phyloP scores from a whole-genome alignment of 202 grass and related monocot genomes.

The Hordeum pubiflorum region DNA sequence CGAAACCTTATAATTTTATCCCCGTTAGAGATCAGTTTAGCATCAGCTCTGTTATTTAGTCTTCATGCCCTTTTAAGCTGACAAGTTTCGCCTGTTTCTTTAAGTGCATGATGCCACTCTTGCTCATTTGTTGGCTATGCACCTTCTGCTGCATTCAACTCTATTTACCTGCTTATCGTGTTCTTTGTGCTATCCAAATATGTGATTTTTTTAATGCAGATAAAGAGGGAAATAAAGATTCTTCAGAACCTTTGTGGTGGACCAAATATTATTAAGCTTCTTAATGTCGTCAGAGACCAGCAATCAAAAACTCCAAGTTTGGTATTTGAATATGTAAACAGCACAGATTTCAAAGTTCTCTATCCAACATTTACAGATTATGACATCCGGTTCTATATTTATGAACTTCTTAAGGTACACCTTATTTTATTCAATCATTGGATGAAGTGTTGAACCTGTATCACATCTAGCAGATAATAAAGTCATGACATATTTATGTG shows the following conservation, averaged over 20 bases:
- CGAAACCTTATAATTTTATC: neutral
- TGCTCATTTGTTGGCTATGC: neutral
- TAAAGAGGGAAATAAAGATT: conserved; percentile 81
- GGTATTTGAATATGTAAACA: conserved; percentile 77
- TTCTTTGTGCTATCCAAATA: conserved; percentile 4
- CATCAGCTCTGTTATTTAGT: conserved; percentile 6
- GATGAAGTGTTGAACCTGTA: neutral
- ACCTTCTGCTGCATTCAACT: neutral
- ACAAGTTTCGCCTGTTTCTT: neutral
- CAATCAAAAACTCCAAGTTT: conserved; percentile 79
- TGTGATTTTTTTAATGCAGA: conserved; percentile 36
- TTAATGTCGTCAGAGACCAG: conserved; percentile 70
- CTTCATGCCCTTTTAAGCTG: neutral
- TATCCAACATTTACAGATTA: conserved; percentile 81
- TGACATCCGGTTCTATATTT: conserved; percentile 81
- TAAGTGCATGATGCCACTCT: neutral
- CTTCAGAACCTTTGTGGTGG: conserved; percentile 77
- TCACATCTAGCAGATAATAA: neutral
- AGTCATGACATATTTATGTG: neutral
- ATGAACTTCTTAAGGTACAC: conserved; percentile 74
- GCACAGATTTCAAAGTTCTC: conserved; percentile 75
- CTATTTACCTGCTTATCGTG: neutral
- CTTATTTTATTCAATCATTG: neutral
- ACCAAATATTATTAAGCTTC: conserved; percentile 68
- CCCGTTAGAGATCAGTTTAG: conserved; percentile 1